Conservation (phyloP, 305 asterid genomes). For the Plantago coronopus region DNA sequence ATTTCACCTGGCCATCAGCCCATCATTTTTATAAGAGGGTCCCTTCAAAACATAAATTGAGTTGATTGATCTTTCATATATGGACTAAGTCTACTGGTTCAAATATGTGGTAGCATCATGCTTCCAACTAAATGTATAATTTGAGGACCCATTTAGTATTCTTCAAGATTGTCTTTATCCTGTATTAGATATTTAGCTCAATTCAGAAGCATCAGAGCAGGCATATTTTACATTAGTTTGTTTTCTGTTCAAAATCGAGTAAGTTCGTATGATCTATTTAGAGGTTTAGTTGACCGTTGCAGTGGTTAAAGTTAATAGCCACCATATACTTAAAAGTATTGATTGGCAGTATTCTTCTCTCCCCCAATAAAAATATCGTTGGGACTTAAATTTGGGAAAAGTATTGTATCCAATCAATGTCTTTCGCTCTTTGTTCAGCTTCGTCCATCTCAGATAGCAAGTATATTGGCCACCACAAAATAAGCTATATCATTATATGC, state of each 20-base stretch:
- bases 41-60: constrained; percentile 18
- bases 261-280: too few relatives aligned
- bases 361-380: neutral
- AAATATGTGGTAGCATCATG: neutral
- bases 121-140: neutral
- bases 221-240: too few relatives aligned
- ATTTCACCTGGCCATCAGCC: constrained; percentile 19
- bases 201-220: too few relatives aligned
- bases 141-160: neutral
- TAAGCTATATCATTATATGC: too few relatives aligned
- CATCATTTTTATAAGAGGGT: constrained; percentile 10
- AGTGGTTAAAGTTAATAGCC: too few relatives aligned
- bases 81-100: neutral
- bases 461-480: too few relatives aligned
- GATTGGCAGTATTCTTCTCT: neutral
- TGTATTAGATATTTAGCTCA: too few relatives aligned
- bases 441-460: too few relatives aligned
- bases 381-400: too few relatives aligned
- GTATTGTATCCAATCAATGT: too few relatives aligned
- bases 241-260: too few relatives aligned
- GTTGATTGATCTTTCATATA: constrained; percentile 21
- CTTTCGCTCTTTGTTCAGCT: too few relatives aligned
- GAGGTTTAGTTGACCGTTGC: neutral
- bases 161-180: neutral
- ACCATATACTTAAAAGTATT: neutral